Evolutionary conservation across 805 yeast species (phyloP), one percentile per base, ranked within the genome.

Genomic region (Candida dendrica): DNA sequence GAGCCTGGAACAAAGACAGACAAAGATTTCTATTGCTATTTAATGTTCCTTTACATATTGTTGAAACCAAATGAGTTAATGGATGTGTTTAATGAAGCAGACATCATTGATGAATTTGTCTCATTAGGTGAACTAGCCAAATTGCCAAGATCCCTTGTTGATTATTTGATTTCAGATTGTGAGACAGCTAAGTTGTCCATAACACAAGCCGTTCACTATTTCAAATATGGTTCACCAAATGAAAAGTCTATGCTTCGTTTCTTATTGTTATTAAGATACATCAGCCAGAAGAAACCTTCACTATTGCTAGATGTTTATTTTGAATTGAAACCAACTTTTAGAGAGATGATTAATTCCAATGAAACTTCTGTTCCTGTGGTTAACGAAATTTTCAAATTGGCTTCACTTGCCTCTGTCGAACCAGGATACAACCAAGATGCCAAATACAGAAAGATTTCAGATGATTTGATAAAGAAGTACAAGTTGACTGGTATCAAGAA

Each of bases 61-160:
- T 49, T 64, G 18, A 57, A 61, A 19, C 59, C 65, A 3, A 65
- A 66, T 5, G 72, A 72, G 14, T 56, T 74, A 32, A 43, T 44
- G 2, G 47, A 51, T 15, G 39, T 57, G 0, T 45, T 72, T 17
- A 54, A 59, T 24, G 64, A 60, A 3, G 62, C 64, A 40, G 71
- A 65, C 7, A 40, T 68, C 20, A 59, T 59, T 16, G 60, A 54
- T 9, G 69, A 65, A 8, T 47, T 58, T 44, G 44, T 64, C 3
- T 36, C 38, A 1, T 40, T 73, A 20, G 60, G 55, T 33, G 65
- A 61, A 1, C 56, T 59, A 13, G 53, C 56, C 17, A 58, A 53
- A n/a, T 51, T 71, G 9, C 79, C 81, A 9, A 52, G 55, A 22
- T 26, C 43, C 3, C 43, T 70, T 27, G 45, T 62, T 10, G 63